Percentiles rank a stretch among this genome's conserved stretches.
Conservation (phyloP, 2,329 filamentous ascomycete genomes). For the Alternaria consortialis region DNA sequence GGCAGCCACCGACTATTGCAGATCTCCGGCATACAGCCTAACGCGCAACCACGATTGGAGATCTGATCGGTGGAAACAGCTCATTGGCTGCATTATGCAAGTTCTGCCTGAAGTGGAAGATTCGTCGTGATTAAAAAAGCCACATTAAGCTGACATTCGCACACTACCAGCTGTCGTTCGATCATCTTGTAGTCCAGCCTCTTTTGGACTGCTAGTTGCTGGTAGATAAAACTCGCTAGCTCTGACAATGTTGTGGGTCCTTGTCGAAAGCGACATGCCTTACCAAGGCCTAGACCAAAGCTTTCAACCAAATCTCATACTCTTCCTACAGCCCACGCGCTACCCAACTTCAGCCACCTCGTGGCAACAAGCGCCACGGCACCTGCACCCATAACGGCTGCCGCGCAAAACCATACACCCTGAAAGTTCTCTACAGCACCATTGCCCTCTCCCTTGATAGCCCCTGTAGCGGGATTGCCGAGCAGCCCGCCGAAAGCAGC, state of each 20-base stretch:
- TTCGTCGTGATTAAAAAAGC: not conserved
- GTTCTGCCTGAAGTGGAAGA: not conserved
- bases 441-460: slow-evolving; percentile 55
- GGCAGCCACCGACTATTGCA: not conserved
- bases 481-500: slow-evolving; percentile 60
- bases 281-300: no score
- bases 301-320: not conserved
- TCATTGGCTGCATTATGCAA: not conserved
- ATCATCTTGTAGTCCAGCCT: not conserved
- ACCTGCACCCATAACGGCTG: slow-evolving; percentile 39
- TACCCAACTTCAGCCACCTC: slow-evolving; percentile 27
- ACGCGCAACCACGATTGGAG: not conserved
- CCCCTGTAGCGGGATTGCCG: slow-evolving; percentile 63
- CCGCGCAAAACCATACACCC: slow-evolving; percentile 48
- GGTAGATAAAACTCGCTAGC: no score
- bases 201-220: not conserved
- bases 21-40: not conserved
- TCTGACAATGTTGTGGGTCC: no score
- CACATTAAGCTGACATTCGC: not conserved
- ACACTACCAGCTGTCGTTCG: not conserved
- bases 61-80: not conserved
- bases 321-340: slow-evolving; percentile 9
- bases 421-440: slow-evolving; percentile 37
- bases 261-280: no score
- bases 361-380: slow-evolving; percentile 22